Conservation (phyloP, 345 rosid genomes). For the Syzygium aqueum region DNA sequence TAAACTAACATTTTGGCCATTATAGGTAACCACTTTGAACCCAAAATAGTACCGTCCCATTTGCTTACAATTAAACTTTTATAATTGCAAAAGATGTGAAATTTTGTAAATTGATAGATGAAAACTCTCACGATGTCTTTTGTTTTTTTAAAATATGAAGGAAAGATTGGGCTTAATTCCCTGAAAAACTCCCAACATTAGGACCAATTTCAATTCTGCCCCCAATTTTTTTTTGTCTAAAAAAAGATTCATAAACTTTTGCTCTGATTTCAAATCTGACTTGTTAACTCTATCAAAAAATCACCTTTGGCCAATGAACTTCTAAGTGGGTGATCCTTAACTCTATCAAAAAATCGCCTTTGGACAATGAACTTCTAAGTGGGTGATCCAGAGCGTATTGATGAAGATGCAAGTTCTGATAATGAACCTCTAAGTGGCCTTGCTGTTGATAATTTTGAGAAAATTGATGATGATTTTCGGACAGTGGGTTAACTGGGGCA, state of each 20-base stretch:
- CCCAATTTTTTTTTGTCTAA: neutral
- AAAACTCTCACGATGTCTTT: neutral
- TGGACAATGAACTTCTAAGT: too few species aligned
- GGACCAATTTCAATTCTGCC: neutral
- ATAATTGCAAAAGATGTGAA: neutral
- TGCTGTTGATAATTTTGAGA: neutral
- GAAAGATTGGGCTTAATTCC: neutral
- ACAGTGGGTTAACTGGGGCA: accelerated
- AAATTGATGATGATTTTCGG: neutral
- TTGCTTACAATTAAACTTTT: neutral
- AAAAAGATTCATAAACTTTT: neutral
- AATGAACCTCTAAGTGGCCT: too few species aligned
- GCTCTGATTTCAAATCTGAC: neutral
- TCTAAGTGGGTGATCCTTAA: neutral
- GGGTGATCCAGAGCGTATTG: too few species aligned
- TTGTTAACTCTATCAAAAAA: neutral
- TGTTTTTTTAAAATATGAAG: neutral
- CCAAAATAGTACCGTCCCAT: neutral
- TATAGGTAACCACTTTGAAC: neutral
- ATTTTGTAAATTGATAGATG: neutral
- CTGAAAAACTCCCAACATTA: neutral
- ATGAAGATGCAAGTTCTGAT: too few species aligned
- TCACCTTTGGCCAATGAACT: neutral
- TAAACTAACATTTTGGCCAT: neutral
- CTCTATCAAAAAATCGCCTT: too few species aligned